phyloP scores from a whole-genome alignment of 345 rosid species.

The Hypericum perforatum region DNA sequence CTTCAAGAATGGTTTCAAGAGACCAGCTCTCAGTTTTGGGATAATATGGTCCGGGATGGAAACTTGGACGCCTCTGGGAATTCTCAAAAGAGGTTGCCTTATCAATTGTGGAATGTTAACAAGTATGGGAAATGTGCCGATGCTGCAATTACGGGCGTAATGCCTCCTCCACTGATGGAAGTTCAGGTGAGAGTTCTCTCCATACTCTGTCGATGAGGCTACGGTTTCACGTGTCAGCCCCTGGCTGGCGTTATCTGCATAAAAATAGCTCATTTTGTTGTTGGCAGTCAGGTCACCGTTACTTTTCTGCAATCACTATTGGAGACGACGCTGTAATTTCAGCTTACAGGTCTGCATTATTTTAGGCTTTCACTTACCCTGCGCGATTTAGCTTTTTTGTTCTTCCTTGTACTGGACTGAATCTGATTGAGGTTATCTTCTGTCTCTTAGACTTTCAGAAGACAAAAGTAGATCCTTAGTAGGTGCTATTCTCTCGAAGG shows the following conservation, averaged over 20 bases:
- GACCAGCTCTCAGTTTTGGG: conserved; percentile 56
- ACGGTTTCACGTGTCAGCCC: too few relatives aligned
- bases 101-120: conserved; percentile 82
- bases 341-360: conserved; percentile 67
- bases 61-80: conserved; percentile 35
- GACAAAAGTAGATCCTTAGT: conserved; percentile 77
- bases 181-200: conserved; percentile 43
- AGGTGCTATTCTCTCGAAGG: conserved; percentile 86
- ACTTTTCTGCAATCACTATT: conserved; percentile 78
- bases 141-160: conserved; percentile 80
- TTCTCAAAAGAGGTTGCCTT: conserved; percentile 42
- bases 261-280: conserved; percentile 88
- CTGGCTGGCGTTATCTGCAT: background rate
- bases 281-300: conserved; percentile 96
- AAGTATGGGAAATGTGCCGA: conserved; percentile 75
- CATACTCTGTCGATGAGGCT: too few relatives aligned
- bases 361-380: background rate
- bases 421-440: conserved; percentile 9
- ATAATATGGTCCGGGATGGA: conserved; percentile 36
- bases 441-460: conserved; percentile 69
- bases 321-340: conserved; percentile 97
- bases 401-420: conserved; percentile 2
- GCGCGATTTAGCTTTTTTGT: background rate
- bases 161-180: conserved; percentile 93
- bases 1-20: conserved; percentile 61